phyloP scores from a whole-genome alignment of 371 early-diverging fungal species.

The Fennellomyces sp. region DNA sequence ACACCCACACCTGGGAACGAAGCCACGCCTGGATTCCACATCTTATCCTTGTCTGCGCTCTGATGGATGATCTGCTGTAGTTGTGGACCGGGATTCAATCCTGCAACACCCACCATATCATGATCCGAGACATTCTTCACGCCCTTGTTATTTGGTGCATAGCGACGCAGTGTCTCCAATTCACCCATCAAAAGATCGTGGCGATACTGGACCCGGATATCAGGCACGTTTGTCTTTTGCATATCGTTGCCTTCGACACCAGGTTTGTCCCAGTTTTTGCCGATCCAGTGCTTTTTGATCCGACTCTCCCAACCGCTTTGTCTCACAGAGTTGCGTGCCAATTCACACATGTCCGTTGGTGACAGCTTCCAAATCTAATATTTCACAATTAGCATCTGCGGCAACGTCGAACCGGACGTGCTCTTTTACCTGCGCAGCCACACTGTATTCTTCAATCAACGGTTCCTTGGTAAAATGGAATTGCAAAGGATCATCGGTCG shows the following conservation, averaged over 20 bases:
- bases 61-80: constrained; percentile 26
- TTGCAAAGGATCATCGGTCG: constrained; percentile 98
- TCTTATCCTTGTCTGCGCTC: not conserved
- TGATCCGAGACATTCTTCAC: constrained; percentile 4
- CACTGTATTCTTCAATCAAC: constrained; percentile 98
- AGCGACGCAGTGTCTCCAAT: constrained; percentile 55
- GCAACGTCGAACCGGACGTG: too few species aligned
- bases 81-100: constrained; percentile 19
- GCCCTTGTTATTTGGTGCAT: constrained; percentile 15
- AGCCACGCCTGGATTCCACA: not conserved
- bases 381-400: not conserved
- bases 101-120: constrained; percentile 32
- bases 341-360: constrained; percentile 96
- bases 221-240: constrained; percentile 95
- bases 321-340: constrained; percentile 93
- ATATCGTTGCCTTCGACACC: constrained; percentile 92
- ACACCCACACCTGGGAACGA: constrained; percentile 32
- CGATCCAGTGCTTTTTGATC: constrained; percentile 95
- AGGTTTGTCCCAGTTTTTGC: constrained; percentile 74
- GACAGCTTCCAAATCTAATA: constrained; percentile 92
- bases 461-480: constrained; percentile 99
- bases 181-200: constrained; percentile 90
- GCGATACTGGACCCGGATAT: constrained; percentile 88
- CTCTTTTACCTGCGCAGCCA: constrained; percentile 95
- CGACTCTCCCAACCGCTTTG: constrained; percentile 94